Base-by-base conservation (phyloP, 2,329 filamentous ascomycete species). In the Lecanicillium sp. region DNA sequence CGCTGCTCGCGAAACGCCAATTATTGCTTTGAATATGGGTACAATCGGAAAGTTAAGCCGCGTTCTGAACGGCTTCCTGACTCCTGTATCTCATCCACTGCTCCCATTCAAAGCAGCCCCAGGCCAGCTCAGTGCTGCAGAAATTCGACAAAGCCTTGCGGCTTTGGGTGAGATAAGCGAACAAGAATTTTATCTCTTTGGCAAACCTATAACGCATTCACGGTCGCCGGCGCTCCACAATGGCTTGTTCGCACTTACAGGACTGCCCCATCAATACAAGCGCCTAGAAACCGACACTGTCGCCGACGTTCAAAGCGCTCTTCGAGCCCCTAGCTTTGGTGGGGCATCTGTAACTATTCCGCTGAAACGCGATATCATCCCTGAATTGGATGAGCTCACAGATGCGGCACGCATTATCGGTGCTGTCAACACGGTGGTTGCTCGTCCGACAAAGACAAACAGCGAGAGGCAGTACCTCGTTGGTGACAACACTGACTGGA, bases 11-110 rank as follows among this genome's bases (percentile, higher is more conserved):
- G 71, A 83, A 38, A 78, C 80, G n/a, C 90, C 89, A 1, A 65
- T 98, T 40, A 95, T 98, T 50, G 87, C 85, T 2, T 83, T 98
- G 56, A 98, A 98, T 62, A 96, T 98, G 90, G 89, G 90, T 20
- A 70, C 78, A 34, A 68, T 76, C 18, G 92, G 92, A 35, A 92
- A 95, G 64, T 73, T 95, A 30, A 95, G 87, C 53, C 81, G 92
- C 25, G 82, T 98, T 32, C 67, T 94, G 42, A 98, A 98, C 60
- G 71, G 75, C 20, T 96, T 96, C 68, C 78, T 98, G 67, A 96
- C 92, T 0, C 92, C 92, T 0, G 92, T 98, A 12, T 88, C 87
- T 3, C 92, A 96, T 57, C 85, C 87, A 2, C 75, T 74, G 11
- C 70, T 96, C n/a, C 88, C 90, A 0, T 87, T 89, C 63, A 92